phyloP scores from a whole-genome alignment of 1,284 basidiomycete genomes.

The Ustilago tritici region DNA sequence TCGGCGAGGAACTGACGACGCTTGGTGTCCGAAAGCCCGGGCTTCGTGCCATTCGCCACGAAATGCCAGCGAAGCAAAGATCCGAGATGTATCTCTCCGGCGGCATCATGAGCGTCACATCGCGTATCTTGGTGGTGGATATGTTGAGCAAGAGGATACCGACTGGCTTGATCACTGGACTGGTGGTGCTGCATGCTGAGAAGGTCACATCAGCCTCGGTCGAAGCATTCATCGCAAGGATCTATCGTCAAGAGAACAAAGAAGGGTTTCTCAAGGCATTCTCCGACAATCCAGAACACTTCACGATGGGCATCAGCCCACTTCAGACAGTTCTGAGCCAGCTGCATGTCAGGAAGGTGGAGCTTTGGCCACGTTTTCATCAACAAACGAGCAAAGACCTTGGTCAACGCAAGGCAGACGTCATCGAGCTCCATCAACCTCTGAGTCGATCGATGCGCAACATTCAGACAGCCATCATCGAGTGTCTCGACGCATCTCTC shows the following conservation, averaged over 20 bases:
- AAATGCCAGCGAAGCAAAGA: conserved; percentile 84
- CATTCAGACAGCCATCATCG: conserved; percentile 91
- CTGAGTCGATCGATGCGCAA: conserved; percentile 87
- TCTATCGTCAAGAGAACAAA: conserved; percentile 63
- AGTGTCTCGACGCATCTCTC: conserved; percentile 92
- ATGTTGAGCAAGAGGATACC: conserved; percentile 89
- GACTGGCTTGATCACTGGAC: conserved; percentile 84
- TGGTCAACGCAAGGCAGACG: conserved; percentile 78
- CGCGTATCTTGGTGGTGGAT: conserved; percentile 92
- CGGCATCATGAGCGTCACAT: conserved; percentile 88
- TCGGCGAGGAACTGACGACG: conserved; percentile 90
- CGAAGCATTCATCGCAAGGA: conserved; percentile 65
- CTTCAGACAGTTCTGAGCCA: conserved; percentile 92
- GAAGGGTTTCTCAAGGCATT: conserved; percentile 95
- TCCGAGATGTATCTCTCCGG: conserved; percentile 70
- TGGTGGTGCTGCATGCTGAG: conserved; percentile 95
- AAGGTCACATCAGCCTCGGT: conserved; percentile 78
- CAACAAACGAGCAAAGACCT: conserved; percentile 59
- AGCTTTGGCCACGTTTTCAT: conserved; percentile 91
- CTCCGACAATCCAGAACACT: conserved; percentile 93
- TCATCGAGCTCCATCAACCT: conserved; percentile 89
- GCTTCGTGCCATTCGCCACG: conserved; percentile 84
- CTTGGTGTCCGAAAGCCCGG: conserved; percentile 91
- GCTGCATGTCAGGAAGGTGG: conserved; percentile 85
- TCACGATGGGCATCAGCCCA: conserved; percentile 90